phyloP scores from a whole-genome alignment of 2,329 filamentous ascomycete genomes.

The Trichoderma citrinoviride region DNA sequence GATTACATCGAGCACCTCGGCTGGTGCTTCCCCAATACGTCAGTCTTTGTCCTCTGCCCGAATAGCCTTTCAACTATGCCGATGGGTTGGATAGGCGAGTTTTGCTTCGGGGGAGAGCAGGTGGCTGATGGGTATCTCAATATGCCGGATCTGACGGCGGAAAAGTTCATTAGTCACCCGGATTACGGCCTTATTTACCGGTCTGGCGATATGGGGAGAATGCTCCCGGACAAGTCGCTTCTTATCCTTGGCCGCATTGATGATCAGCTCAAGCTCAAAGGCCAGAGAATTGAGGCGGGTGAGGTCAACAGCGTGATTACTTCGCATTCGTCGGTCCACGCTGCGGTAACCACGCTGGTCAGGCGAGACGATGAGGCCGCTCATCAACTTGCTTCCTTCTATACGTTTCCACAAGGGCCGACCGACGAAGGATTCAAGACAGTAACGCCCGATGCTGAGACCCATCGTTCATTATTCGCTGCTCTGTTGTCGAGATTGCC shows the following conservation, averaged over 20 bases:
- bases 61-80: constrained; percentile 56
- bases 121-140: constrained; percentile 74
- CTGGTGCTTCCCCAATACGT: constrained; percentile 70
- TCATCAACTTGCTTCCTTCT: constrained; percentile 66
- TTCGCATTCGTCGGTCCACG: constrained; percentile 48
- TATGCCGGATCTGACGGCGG: constrained; percentile 56
- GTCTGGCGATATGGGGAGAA: constrained; percentile 76
- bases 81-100: constrained; percentile 71
- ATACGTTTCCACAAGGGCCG: constrained; percentile 46
- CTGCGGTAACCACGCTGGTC: constrained; percentile 64
- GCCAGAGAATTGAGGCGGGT: constrained; percentile 73
- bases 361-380: constrained; percentile 37
- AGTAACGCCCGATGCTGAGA: constrained; percentile 37
- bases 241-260: constrained; percentile 71
- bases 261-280: constrained; percentile 77
- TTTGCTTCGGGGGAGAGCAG: constrained; percentile 85
- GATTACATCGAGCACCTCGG: constrained; percentile 76
- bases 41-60: constrained; percentile 59
- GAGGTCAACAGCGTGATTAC: constrained; percentile 69
- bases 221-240: constrained; percentile 74
- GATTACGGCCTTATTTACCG: constrained; percentile 72
- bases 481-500: constrained; percentile 58
- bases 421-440: constrained; percentile 33
- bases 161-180: constrained; percentile 68
- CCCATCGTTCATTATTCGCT: constrained; percentile 50